These are phyloP conservation scores for Wickerhamiella hasegawae DNA, from an alignment of 805 yeast species.

Conservation along the genomic window DNA sequence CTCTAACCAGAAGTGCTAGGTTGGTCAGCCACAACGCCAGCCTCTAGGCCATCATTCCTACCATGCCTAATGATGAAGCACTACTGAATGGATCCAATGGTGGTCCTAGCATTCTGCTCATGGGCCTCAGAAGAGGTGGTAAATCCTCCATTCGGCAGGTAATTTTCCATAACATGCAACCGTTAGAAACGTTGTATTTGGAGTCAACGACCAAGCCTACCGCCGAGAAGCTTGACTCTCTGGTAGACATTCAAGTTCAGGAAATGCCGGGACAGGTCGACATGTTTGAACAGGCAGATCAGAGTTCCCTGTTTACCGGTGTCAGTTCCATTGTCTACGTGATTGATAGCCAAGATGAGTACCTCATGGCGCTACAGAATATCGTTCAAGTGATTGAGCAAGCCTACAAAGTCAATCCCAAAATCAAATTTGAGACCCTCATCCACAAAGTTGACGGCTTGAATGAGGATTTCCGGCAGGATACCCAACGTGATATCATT, in stretches of 20 bases:
- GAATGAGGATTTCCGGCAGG: constrained; percentile 82
- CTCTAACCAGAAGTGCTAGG: no score
- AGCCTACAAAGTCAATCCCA: constrained; percentile 72
- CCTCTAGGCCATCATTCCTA: no score
- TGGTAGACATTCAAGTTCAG: constrained; percentile 77
- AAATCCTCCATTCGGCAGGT: constrained; percentile 93
- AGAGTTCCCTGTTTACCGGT: constrained; percentile 52
- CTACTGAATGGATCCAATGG: no score
- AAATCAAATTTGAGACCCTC: constrained; percentile 75
- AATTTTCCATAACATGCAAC: constrained; percentile 92
- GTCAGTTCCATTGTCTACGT: constrained; percentile 90
- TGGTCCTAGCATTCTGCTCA: constrained; percentile 36
- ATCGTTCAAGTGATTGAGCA: constrained; percentile 75
- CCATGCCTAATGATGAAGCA: no score
- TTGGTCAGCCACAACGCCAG: no score
- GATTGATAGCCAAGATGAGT: constrained; percentile 91
- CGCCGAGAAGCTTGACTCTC: constrained; percentile 63
- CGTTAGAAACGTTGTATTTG: constrained; percentile 76
- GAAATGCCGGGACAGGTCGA: constrained; percentile 91
- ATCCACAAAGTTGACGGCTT: constrained; percentile 94
- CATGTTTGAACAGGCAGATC: constrained; percentile 70
- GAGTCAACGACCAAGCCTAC: constrained; percentile 86
- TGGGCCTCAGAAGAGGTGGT: constrained; percentile 73
- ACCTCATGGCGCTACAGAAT: constrained; percentile 77
- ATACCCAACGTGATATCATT: constrained; percentile 92